These are phyloP conservation scores for Umbellularia californica DNA, from an alignment of 164 flowering plant species.

Conservation along the genomic window DNA sequence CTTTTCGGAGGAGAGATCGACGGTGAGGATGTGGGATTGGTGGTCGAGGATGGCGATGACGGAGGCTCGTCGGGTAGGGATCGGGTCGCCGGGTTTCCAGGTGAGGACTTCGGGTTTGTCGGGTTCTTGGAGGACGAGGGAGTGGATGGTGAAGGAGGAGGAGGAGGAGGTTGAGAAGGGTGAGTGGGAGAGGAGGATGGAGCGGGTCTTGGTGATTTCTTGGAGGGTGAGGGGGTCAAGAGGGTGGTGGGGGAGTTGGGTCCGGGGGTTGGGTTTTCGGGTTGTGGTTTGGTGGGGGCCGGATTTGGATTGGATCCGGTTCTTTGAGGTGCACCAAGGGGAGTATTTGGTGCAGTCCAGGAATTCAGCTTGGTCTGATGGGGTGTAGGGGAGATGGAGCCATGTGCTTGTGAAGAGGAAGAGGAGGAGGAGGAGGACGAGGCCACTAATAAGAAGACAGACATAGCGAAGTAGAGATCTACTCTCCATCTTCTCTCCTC, in stretches of 20 bases:
- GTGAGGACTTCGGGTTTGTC: constrained; percentile 41
- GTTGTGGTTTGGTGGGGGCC: background rate
- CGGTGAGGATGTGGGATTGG: constrained; percentile 37
- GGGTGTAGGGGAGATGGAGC: constrained; percentile 13
- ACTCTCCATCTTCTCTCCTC: constrained; percentile 14
- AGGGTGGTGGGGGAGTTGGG: constrained; percentile 43
- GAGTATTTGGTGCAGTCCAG: constrained; percentile 19
- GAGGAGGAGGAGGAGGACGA: constrained; percentile 5
- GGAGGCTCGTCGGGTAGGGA: constrained; percentile 59
- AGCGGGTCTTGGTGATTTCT: constrained; percentile 37
- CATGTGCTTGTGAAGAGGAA: constrained; percentile 9
- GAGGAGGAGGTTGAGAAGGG: constrained; percentile 31
- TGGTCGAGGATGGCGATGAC: constrained; percentile 48
- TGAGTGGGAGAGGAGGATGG: constrained; percentile 28
- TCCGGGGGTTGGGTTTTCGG: constrained; percentile 13
- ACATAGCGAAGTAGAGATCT: constrained; percentile 11
- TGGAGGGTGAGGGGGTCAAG: constrained; percentile 58
- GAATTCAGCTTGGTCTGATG: background rate
- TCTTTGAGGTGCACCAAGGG: constrained; percentile 28
- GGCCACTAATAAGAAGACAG: constrained; percentile 9
- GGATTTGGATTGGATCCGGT: constrained; percentile 16
- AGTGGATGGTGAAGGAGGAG: constrained; percentile 40
- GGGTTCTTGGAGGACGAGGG: constrained; percentile 54
- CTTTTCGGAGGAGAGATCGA: constrained; percentile 41
- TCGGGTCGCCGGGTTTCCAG: constrained; percentile 61